Base-by-base conservation (phyloP, 2,329 filamentous ascomycete species). In the Colletotrichum sp. region DNA sequence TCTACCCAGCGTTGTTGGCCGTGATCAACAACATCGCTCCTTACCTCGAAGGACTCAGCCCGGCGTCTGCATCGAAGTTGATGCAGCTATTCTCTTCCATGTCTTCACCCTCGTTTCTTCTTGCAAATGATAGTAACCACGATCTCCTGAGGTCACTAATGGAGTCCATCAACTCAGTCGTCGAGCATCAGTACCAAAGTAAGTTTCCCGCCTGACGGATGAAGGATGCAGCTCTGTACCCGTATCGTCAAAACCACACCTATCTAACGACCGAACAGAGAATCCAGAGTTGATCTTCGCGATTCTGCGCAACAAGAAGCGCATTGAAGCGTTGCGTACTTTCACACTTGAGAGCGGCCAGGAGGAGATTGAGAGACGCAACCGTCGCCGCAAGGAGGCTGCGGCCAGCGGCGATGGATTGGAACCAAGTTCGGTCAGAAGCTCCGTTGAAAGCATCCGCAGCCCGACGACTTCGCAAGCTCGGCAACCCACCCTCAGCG, bases 1-100 rank as follows among this genome's bases (percentile, higher is more conserved):
- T 98, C 36, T 98, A 98, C 80, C 96, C 96, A 18, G 95, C 97
- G 2, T 87, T 99, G 5, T 85, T 99, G 58, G 95, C 96, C 1
- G 94, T 98, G 59, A 93, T 99, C 79, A 97, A 97, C 83, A 99
- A 99, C 79, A 92, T 98, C 76, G 93, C 96, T 13, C 93, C 97
- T 18, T 94, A 98, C 80, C 87, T 97, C 6, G 92, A 97, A 79
- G 91, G 93, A 27, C 86, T 98, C 13, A 95, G 93, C 65, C 87
- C 91, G 6, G 89, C 92, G 5, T 92, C 95, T 18, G 94, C 94
- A 80, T 92, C 93, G 3, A 98, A 95, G 81, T 86, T 98, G 34
- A 87, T 98, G 77, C 95, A 98, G 78, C 87, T 98, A 1, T 98
- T 97, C 81, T 91, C 92, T 6, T 97, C 94, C 38, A 98, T 98